These are phyloP conservation scores for Gliomastix tumulicola DNA, from an alignment of 2,329 filamentous ascomycete genomes.

Conservation along the genomic window DNA sequence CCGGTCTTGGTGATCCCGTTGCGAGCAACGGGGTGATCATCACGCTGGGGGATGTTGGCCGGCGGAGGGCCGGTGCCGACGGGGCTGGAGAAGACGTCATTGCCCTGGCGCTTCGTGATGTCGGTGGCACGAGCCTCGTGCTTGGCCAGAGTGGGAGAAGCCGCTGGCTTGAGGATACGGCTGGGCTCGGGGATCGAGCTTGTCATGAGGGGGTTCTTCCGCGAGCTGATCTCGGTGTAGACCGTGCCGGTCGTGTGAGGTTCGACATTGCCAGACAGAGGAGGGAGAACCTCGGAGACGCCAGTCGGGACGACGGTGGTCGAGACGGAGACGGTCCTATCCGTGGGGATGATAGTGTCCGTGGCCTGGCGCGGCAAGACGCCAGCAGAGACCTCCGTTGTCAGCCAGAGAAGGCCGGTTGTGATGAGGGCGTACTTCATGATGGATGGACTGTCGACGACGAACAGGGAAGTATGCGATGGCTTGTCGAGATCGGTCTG, in stretches of 20 bases:
- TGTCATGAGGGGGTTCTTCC: slow-evolving; percentile 16
- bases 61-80: slow-evolving; percentile 46
- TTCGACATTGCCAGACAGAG: slow-evolving; percentile 15
- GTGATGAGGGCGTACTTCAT: no score
- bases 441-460: no score
- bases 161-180: no score
- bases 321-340: slow-evolving; percentile 14
- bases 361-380: no score
- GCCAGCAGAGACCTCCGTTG: no score
- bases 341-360: slow-evolving; percentile 17
- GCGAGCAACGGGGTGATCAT: slow-evolving; percentile 53
- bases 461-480: no score
- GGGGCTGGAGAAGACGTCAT: slow-evolving; percentile 49
- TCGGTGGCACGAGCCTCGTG: background rate
- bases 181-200: slow-evolving; percentile 26
- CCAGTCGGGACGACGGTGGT: slow-evolving; percentile 15
- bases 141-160: background rate
- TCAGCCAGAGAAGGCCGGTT: no score
- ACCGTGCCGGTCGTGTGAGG: slow-evolving; percentile 22
- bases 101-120: slow-evolving; percentile 7
- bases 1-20: slow-evolving; percentile 37
- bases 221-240: slow-evolving; percentile 9
- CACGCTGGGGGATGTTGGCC: slow-evolving; percentile 32
- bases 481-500: no score
- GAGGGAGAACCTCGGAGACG: slow-evolving; percentile 17